Base-by-base conservation (phyloP, 805 yeast species). In the Saturnispora galanensis region DNA sequence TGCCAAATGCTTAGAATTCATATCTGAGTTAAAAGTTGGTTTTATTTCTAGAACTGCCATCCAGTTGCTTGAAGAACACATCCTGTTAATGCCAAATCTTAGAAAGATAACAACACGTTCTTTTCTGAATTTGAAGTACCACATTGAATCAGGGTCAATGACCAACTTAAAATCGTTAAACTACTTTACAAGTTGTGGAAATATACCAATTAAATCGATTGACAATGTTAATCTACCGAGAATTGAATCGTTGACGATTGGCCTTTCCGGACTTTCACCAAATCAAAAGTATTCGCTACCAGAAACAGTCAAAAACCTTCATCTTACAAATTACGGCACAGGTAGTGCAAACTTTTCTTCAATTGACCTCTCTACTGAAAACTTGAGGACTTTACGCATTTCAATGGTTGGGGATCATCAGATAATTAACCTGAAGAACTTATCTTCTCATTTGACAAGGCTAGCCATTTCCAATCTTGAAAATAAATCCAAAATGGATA, bases 41-140 rank as follows among this genome's bases (percentile, higher is more conserved):
- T 6, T 16, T 2, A 21, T 42, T 3, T 37, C 41, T 6, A 10
- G 12, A 28, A 31, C 26, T 2, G 37, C 41, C 1, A 10, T 9
- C 12, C n/a, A 12, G 6, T 4, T 42, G 9, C 26, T 42, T 10
- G 41, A 36, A 31, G 36, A 30, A 9, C 33, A 37, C 12, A 29
- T 42, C 10, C 28, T 11, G 2, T 21, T 30, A 13, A 42, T 42
- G 45, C 12, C 12, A n/a, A 42, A 42, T 8, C 36, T 42, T 5
- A 8, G 13, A 37, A n/a, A 31, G 7, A 9, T 42, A 11, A 42
- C 37, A 2, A 42, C 45, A 11, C 28, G 28, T 13, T 31, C 41
- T 6, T 16, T n/a, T 16, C 17, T 42, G 10, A 31, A 36, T 15
- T 15, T 42, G 4, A 28, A 31, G 17, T 4, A 26, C n/a, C 10